phyloP scores from a whole-genome alignment of 2,329 filamentous ascomycete genomes.

The Tothia fuscella region DNA sequence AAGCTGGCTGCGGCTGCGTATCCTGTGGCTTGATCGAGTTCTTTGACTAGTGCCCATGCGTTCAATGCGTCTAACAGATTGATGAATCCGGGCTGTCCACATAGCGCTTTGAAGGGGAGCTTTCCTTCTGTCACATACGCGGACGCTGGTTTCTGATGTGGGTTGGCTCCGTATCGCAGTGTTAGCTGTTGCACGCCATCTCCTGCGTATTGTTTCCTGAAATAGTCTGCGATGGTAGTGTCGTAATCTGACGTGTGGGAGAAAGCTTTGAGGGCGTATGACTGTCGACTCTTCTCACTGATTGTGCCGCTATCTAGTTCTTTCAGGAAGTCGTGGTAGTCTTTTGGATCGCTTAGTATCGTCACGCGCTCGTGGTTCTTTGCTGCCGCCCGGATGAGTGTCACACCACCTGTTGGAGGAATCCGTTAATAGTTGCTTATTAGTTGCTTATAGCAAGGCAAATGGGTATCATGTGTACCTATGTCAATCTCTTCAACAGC shows the following conservation, averaged over 20 bases:
- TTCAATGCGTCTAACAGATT: constrained; percentile 95
- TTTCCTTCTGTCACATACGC: constrained; percentile 62
- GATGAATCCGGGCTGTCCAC: constrained; percentile 88
- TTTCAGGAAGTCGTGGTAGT: constrained; percentile 88
- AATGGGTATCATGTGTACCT: constrained; percentile 26
- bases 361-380: constrained; percentile 97
- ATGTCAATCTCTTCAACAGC: constrained; percentile 99
- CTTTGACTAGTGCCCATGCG: constrained; percentile 93
- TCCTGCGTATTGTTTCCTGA: constrained; percentile 90
- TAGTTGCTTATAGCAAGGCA: neutral
- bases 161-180: constrained; percentile 91
- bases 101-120: constrained; percentile 89
- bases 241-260: constrained; percentile 98
- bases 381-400: constrained; percentile 85
- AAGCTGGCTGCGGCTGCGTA: constrained; percentile 91
- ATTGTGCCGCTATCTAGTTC: constrained; percentile 87
- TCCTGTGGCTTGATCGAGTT: constrained; percentile 78
- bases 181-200: constrained; percentile 69
- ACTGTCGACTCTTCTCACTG: constrained; percentile 70
- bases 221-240: constrained; percentile 86
- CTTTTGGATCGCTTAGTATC: constrained; percentile 84
- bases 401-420: constrained; percentile 62
- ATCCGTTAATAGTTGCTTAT: neutral
- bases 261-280: constrained; percentile 93
- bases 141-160: constrained; percentile 92